A percentile compares a stretch with the other conserved stretches of the same genome.
Evolutionary conservation across 352 stramenopile species (phyloP).

Genomic region (Phytophthora nicotianae): DNA sequence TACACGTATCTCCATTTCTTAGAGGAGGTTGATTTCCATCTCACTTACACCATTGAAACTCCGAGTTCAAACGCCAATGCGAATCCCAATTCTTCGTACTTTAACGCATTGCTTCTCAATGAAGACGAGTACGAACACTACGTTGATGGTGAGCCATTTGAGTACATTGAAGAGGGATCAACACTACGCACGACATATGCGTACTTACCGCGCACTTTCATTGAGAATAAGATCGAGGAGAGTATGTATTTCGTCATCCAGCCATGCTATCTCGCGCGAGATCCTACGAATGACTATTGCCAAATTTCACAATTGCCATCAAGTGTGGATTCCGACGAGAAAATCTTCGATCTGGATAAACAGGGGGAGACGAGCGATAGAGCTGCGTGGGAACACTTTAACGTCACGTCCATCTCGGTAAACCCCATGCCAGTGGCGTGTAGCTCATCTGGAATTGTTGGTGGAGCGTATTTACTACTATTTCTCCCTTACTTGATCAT

Average conservation of each 20-base stretch:
- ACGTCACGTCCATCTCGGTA: slow-evolving; percentile 49
- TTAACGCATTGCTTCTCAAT: slow-evolving; percentile 61
- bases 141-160: slow-evolving; percentile 51
- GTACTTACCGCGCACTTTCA: slow-evolving; percentile 46
- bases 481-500: slow-evolving; percentile 67
- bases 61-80: slow-evolving; percentile 17
- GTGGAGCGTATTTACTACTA: slow-evolving; percentile 56
- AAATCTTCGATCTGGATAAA: slow-evolving; percentile 54
- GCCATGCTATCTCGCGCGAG: slow-evolving; percentile 47
- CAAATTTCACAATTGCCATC: slow-evolving; percentile 42
- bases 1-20: slow-evolving; percentile 60
- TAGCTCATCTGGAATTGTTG: slow-evolving; percentile 46
- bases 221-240: slow-evolving; percentile 52
- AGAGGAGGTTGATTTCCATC: slow-evolving; percentile 61
- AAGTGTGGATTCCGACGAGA: slow-evolving; percentile 38
- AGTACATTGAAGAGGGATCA: slow-evolving; percentile 51
- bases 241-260: slow-evolving; percentile 70
- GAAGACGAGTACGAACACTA: slow-evolving; percentile 65
- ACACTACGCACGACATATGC: slow-evolving; percentile 53
- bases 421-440: slow-evolving; percentile 71
- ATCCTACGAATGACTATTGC: slow-evolving; percentile 47
- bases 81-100: slow-evolving; percentile 36
- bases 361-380: slow-evolving; percentile 24
- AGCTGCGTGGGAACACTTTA: slow-evolving; percentile 21
- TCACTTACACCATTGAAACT: slow-evolving; percentile 56